Conservation (phyloP, 2,329 filamentous ascomycete genomes). For the Aureobasidium subglaciale region DNA sequence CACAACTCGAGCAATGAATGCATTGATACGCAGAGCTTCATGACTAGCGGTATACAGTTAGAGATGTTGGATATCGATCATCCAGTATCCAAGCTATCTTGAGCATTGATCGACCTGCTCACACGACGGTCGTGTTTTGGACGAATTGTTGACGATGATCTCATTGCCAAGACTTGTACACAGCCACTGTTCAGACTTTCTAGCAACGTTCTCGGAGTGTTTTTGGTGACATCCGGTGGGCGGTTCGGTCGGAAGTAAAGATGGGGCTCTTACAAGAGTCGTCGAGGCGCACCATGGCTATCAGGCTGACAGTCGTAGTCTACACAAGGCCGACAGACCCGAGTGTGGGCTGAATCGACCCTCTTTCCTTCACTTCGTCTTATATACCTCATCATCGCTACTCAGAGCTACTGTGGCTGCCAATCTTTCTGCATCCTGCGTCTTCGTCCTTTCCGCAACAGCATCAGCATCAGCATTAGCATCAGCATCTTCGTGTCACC, state of each 20-base stretch:
- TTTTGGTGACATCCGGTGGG: background rate
- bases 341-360: background rate
- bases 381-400: background rate
- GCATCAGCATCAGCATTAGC: too few relatives aligned
- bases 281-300: background rate
- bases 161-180: background rate
- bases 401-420: background rate
- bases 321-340: background rate
- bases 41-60: background rate
- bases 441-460: background rate
- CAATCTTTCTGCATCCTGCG: background rate
- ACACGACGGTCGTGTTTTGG: background rate
- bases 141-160: background rate
- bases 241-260: background rate
- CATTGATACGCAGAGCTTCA: background rate
- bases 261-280: background rate
- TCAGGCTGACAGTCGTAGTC: slow-evolving; percentile 1
- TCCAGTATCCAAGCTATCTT: background rate
- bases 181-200: background rate
- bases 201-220: background rate
- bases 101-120: background rate
- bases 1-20: background rate
- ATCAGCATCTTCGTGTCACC: background rate
- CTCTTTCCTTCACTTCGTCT: background rate
- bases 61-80: background rate